Evolutionary conservation across 192 early-diverging fungal species (phyloP).

Genomic region (Umbelopsis ramanniana): DNA sequence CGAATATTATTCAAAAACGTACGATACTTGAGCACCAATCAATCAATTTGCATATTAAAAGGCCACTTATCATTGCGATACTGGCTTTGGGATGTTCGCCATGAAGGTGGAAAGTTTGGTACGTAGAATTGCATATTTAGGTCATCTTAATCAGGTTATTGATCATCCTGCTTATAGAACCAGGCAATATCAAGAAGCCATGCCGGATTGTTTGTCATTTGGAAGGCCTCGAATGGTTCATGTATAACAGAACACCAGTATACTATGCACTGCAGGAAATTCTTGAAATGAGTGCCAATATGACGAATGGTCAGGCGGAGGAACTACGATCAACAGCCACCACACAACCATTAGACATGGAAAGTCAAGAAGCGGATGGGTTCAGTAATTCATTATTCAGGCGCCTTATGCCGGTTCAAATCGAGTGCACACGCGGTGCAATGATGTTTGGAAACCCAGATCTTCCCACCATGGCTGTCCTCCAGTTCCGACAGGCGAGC

Average conservation of each 20-base stretch:
- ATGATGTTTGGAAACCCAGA: constrained; percentile 75
- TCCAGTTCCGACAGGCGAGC: constrained; percentile 58
- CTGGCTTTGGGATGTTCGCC: constrained; percentile 69
- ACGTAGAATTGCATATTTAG: constrained; percentile 1
- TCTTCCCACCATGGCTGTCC: constrained; percentile 62
- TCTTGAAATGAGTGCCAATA: constrained; percentile 39
- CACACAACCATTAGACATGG: constrained; percentile 36
- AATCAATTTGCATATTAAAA: constrained; percentile 69
- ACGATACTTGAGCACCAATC: constrained; percentile 70
- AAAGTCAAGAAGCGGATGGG: constrained; percentile 32
- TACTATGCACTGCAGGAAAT: constrained; percentile 63
- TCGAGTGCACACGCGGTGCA: constrained; percentile 65
- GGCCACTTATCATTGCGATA: constrained; percentile 76
- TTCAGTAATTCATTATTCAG: constrained; percentile 53
- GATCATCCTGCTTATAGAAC: neutral
- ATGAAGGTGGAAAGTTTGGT: constrained; percentile 35
- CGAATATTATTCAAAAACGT: constrained; percentile 80
- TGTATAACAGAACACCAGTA: constrained; percentile 77
- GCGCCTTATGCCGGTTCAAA: constrained; percentile 67
- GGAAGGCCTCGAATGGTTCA: constrained; percentile 81
- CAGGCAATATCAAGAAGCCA: constrained; percentile 31
- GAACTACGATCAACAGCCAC: constrained; percentile 1
- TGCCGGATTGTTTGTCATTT: constrained; percentile 68
- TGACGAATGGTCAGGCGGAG: neutral
- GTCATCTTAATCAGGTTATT: neutral